phyloP scores from a whole-genome alignment of 805 yeast genomes.

The Saccharomyces paradoxus region DNA sequence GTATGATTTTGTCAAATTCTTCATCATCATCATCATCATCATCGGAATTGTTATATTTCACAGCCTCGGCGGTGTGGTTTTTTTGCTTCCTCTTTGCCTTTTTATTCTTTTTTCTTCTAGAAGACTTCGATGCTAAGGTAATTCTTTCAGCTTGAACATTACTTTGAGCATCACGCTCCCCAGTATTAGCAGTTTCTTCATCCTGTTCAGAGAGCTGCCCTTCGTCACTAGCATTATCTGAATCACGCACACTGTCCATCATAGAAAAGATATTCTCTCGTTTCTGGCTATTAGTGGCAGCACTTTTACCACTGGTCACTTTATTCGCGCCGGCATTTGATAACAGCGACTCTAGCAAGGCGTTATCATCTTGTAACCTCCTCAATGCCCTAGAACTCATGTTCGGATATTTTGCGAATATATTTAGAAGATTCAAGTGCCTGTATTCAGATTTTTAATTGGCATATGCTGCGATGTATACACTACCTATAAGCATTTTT shows the following conservation, averaged over 20 bases:
- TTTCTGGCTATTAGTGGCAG: slow-evolving; percentile 1
- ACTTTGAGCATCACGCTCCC: slow-evolving; percentile 3
- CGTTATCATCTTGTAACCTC: slow-evolving; percentile 29
- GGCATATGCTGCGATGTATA: background rate
- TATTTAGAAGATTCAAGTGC: background rate
- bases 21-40: slow-evolving; percentile 49
- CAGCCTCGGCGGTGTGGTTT: slow-evolving; percentile 7
- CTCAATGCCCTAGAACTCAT: slow-evolving; percentile 34
- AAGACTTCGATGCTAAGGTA: slow-evolving; percentile 15
- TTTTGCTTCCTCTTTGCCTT: slow-evolving; percentile 21
- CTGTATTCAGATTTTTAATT: background rate
- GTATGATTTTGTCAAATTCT: slow-evolving; percentile 49
- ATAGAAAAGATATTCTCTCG: slow-evolving; percentile 23
- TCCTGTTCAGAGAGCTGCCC: slow-evolving; percentile 5
- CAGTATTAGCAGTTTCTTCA: slow-evolving; percentile 7
- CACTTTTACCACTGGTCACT: slow-evolving; percentile 1
- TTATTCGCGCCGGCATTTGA: slow-evolving; percentile 2
- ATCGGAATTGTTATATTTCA: slow-evolving; percentile 26
- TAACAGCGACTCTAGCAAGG: slow-evolving; percentile 19
- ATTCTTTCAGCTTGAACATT: slow-evolving; percentile 2
- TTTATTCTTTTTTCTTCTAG: slow-evolving; percentile 15
- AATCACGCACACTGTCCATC: slow-evolving; percentile 19
- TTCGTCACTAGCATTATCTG: slow-evolving; percentile 8
- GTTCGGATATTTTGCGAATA: background rate
- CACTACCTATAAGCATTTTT: background rate